Conservation (phyloP, 352 stramenopile genomes). For the Phytophthora chlamydospora region DNA sequence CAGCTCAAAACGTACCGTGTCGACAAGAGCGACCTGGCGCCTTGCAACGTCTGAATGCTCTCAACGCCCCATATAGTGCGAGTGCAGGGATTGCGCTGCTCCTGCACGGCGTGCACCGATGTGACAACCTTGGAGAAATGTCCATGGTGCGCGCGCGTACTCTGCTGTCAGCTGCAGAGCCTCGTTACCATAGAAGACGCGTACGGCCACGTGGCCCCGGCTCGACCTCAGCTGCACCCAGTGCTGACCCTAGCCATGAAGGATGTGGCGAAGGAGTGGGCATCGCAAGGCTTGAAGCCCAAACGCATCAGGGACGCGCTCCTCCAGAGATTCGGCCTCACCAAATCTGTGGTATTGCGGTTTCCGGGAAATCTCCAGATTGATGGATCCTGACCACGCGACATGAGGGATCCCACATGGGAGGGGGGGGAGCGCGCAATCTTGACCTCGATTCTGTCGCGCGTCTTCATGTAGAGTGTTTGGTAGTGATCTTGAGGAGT, state of each 20-base stretch:
- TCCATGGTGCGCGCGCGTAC: conserved; percentile 14
- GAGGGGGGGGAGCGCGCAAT: too few species aligned
- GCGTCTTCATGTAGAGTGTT: too few species aligned
- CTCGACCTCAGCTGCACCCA: background rate
- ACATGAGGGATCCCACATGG: too few species aligned
- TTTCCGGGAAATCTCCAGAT: too few species aligned
- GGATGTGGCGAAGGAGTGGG: conserved; percentile 3
- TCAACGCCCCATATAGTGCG: background rate
- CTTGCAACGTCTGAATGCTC: background rate
- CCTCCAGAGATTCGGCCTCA: conserved; percentile 9
- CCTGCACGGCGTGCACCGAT: conserved; percentile 1
- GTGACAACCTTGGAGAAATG: background rate
- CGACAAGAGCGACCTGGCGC: conserved; percentile 3
- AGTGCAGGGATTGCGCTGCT: background rate
- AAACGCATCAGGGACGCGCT: conserved; percentile 21
- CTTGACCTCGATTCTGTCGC: too few species aligned
- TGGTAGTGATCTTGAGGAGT: too few species aligned
- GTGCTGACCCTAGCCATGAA: conserved; percentile 22
- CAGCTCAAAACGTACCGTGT: conserved; percentile 1
- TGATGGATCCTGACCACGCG: too few species aligned
- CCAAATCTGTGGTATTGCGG: too few species aligned
- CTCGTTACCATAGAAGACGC: conserved; percentile 16
- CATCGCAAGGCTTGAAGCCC: conserved; percentile 10
- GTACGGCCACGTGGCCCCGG: conserved; percentile 5
- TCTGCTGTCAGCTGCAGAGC: conserved; percentile 1